Conservation (phyloP, 2,329 filamentous ascomycete species). For the Pyricularia sp. region DNA sequence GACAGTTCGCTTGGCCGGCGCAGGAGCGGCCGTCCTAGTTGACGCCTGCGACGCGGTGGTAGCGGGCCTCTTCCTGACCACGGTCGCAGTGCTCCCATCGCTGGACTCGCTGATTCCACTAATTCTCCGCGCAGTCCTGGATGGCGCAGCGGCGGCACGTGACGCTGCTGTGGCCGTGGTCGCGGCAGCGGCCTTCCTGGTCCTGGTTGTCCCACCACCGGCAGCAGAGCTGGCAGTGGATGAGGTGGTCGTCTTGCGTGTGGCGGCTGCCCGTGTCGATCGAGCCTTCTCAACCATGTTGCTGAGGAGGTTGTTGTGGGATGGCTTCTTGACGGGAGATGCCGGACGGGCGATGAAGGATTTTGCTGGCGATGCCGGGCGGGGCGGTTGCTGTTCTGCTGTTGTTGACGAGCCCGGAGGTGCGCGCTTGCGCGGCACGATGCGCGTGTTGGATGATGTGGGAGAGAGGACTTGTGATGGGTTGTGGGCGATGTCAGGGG, state of each 20-base stretch:
- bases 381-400: conserved; percentile 16
- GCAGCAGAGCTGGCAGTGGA: conserved; percentile 28
- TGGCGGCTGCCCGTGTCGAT: conserved; percentile 34
- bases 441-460: conserved; percentile 66
- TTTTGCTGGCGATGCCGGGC: conserved; percentile 37
- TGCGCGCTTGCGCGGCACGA: conserved; percentile 38
- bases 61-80: conserved; percentile 38
- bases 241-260: conserved; percentile 29
- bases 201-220: conserved; percentile 19
- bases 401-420: conserved; percentile 8
- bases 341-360: conserved; percentile 43
- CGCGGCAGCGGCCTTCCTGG: conserved; percentile 19
- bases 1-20: conserved; percentile 35
- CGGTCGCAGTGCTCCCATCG: conserved; percentile 50
- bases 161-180: conserved; percentile 23
- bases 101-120: conserved; percentile 52
- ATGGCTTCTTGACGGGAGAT: conserved; percentile 47
- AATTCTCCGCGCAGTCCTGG: conserved; percentile 36
- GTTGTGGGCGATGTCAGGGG: conserved; percentile 26
- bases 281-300: conserved; percentile 50
- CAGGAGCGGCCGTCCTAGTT: conserved; percentile 17
- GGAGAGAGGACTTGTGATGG: conserved; percentile 61
- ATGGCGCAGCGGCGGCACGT: conserved; percentile 26
- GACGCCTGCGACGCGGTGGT: conserved; percentile 17
- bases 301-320: conserved; percentile 33